Evolutionary conservation across 2,329 filamentous ascomycete species (phyloP).

Genomic region (Sclerotinia trifoliorum): DNA sequence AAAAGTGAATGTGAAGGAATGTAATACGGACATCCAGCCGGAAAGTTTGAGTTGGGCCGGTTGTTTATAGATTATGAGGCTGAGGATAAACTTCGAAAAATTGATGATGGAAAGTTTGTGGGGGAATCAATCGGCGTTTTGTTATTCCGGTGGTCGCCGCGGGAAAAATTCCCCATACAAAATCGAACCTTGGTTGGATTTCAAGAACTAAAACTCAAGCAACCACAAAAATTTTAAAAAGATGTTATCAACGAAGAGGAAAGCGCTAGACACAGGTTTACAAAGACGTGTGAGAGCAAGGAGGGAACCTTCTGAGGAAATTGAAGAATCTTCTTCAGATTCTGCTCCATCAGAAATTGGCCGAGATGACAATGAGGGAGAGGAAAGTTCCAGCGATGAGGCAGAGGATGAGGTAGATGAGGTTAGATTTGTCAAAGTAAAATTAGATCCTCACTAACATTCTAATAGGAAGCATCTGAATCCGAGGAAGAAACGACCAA

Average conservation of each 20-base stretch:
- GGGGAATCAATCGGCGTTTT: not conserved
- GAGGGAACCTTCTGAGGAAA: conserved; percentile 35
- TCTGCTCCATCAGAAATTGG: conserved; percentile 41
- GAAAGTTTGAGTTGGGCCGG: not conserved
- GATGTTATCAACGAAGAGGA: conserved; percentile 38
- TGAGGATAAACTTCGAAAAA: conserved; percentile 16
- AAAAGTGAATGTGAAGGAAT: not conserved
- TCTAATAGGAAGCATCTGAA: conserved; percentile 29
- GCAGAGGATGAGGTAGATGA: conserved; percentile 37
- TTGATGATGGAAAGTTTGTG: not conserved
- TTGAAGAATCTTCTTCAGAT: conserved; percentile 38
- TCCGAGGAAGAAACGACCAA: conserved; percentile 27
- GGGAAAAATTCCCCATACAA: conserved; percentile 9
- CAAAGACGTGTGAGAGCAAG: conserved; percentile 38
- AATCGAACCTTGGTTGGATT: not conserved
- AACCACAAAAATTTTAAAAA: conserved; percentile 4
- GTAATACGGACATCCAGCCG: conserved; percentile 9
- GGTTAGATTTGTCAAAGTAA: conserved; percentile 19
- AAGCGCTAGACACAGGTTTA: conserved; percentile 31
- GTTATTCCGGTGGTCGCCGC: conserved; percentile 12
- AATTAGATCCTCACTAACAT: conserved; percentile 1
- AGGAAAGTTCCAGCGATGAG: conserved; percentile 39
- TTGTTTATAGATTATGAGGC: conserved; percentile 1
- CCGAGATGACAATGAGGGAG: conserved; percentile 41
- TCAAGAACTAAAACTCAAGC: not conserved